These are phyloP conservation scores for Pseudogymnoascus sp. DNA, from an alignment of 2,329 filamentous ascomycete species.

Conservation along the genomic window DNA sequence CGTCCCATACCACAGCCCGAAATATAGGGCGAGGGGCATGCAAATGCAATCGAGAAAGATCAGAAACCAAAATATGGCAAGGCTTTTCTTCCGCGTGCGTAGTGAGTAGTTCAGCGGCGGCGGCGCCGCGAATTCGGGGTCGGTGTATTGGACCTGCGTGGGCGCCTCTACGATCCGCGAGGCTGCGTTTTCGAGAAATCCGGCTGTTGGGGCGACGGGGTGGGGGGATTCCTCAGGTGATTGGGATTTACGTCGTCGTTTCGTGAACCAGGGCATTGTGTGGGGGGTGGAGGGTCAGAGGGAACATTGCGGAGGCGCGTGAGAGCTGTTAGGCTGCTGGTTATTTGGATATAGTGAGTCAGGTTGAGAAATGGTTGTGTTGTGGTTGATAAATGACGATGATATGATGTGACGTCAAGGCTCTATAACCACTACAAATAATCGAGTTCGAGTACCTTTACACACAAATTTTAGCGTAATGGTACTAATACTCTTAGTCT, in stretches of 20 bases:
- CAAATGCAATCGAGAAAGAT: slow-evolving; percentile 50
- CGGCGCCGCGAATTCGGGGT: not conserved
- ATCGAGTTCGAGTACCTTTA: not conserved
- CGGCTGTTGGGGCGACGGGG: not conserved
- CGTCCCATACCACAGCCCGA: slow-evolving; percentile 47
- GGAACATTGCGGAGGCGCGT: not conserved
- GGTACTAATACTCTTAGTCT: not conserved
- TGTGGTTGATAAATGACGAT: not conserved
- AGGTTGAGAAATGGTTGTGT: not conserved
- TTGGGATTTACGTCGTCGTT: not conserved
- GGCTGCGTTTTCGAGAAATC: not conserved
- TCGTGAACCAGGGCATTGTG: not conserved
- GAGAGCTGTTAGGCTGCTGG: not conserved
- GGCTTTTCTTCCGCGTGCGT: slow-evolving; percentile 39
- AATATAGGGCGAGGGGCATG: slow-evolving; percentile 52
- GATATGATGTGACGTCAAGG: not conserved
- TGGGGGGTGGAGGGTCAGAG: not conserved
- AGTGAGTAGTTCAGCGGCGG: slow-evolving; percentile 15
- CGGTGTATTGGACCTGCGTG: not conserved
- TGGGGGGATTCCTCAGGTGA: not conserved
- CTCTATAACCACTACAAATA: not conserved
- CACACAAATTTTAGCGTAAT: not conserved
- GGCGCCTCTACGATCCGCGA: not conserved
- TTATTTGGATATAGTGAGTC: not conserved
- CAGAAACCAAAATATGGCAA: slow-evolving; percentile 50